A percentile compares a stretch with the other conserved stretches of the same genome.
Evolutionary conservation across 2,329 filamentous ascomycete species (phyloP).

Genomic region (Pseudogymnoascus sp.): DNA sequence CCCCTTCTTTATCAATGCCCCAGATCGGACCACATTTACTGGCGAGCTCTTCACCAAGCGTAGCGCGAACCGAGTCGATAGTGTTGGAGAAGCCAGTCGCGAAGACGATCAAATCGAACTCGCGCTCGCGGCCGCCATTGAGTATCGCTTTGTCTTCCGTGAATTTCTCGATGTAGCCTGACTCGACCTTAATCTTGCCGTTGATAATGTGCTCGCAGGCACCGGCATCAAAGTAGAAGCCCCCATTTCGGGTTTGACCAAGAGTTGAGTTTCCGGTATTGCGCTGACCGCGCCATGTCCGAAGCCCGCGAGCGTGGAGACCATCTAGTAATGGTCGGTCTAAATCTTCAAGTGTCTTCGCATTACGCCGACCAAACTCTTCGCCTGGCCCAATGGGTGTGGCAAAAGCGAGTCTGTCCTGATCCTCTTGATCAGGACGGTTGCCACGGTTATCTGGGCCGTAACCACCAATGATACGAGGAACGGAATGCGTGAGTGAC

Average conservation of each 20-base stretch:
- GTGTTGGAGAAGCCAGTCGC: constrained; percentile 47
- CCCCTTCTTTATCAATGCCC: constrained; percentile 43
- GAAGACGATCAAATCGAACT: constrained; percentile 39
- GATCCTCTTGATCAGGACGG: too few relatives aligned
- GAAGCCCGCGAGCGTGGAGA: constrained; percentile 24
- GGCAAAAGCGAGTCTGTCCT: too few relatives aligned
- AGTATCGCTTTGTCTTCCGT: constrained; percentile 30
- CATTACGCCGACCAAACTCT: too few relatives aligned
- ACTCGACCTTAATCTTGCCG: constrained; percentile 27
- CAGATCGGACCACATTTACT: constrained; percentile 40
- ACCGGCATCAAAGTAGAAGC: constrained; percentile 29
- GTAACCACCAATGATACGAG: too few relatives aligned
- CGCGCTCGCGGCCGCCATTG: constrained; percentile 27
- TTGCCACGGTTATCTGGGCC: too few relatives aligned
- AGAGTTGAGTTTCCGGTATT: constrained; percentile 28
- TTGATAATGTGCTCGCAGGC: constrained; percentile 27
- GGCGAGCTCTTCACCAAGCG: constrained; percentile 44
- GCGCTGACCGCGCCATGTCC: constrained; percentile 31
- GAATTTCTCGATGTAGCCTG: constrained; percentile 25
- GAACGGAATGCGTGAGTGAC: too few relatives aligned
- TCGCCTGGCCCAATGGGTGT: too few relatives aligned
- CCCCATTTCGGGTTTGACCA: constrained; percentile 28
- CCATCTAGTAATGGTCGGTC: constrained; percentile 20
- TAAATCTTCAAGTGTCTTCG: constrained; percentile 13
- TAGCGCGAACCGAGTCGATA: constrained; percentile 40